Conservation (phyloP, 331 rosid genomes). For the Stylosanthes scabra region DNA sequence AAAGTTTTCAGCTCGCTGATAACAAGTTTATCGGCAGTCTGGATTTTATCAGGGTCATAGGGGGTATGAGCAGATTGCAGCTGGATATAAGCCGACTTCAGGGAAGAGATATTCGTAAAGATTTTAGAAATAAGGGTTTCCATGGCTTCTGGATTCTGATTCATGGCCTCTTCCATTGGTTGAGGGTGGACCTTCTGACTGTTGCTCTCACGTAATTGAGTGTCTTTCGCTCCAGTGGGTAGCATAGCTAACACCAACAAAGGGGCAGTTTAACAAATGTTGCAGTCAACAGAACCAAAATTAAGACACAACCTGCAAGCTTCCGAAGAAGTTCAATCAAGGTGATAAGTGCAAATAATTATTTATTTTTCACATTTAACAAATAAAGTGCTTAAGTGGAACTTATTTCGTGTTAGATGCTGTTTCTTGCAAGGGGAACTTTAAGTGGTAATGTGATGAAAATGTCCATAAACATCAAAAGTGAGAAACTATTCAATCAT, state of each 20-base stretch:
- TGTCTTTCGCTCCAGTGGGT: constrained; percentile 87
- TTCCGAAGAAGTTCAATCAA: constrained; percentile 46
- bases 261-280: constrained; percentile 46
- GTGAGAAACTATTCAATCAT: neutral
- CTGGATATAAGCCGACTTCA: constrained; percentile 94
- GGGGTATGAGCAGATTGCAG: constrained; percentile 99
- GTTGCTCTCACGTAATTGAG: constrained; percentile 92
- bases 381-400: constrained; percentile 2
- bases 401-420: too few relatives aligned
- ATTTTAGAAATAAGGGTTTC: constrained; percentile 82
- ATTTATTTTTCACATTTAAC: constrained; percentile 7
- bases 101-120: constrained; percentile 83
- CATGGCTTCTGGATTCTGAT: constrained; percentile 93
- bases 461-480: neutral
- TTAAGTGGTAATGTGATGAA: too few relatives aligned
- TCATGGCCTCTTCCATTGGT: constrained; percentile 98
- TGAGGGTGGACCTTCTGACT: constrained; percentile 98
- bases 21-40: constrained; percentile 89
- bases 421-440: too few relatives aligned
- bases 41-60: constrained; percentile 95
- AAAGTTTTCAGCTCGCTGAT: constrained; percentile 90
- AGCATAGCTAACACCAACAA: constrained; percentile 86
- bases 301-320: constrained; percentile 59
- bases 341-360: constrained; percentile 27
- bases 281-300: constrained; percentile 54